Percentiles rank a stretch among this genome's conserved stretches.
Evolutionary conservation across 2,329 filamentous ascomycete species (phyloP).

Genomic region (Cercospora zeae-maydis): DNA sequence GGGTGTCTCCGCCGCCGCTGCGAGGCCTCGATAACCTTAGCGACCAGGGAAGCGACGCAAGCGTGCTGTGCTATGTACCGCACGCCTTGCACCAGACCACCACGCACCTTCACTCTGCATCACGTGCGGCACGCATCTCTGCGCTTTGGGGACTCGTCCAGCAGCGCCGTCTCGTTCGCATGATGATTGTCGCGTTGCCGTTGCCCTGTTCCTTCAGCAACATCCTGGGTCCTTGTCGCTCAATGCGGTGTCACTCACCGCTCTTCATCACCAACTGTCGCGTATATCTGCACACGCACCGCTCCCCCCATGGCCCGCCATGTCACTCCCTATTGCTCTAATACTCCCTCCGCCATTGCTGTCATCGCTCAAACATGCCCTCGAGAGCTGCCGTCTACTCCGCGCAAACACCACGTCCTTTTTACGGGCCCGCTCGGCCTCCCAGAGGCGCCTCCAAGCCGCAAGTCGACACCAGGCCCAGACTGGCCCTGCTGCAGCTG

Average conservation of each 20-base stretch:
- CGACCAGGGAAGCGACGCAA: background rate
- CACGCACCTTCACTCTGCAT: conserved; percentile 7
- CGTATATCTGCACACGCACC: conserved; percentile 7
- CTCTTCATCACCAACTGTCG: conserved; percentile 4
- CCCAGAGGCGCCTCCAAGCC: background rate
- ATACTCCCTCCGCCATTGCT: conserved; percentile 2
- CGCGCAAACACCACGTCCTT: conserved; percentile 12
- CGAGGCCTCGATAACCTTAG: background rate
- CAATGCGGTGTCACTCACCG: conserved; percentile 20
- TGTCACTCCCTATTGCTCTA: conserved; percentile 4
- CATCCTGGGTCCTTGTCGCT: conserved; percentile 15
- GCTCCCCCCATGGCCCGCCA: conserved; percentile 1
- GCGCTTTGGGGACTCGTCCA: conserved; percentile 9
- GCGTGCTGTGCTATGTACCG: background rate
- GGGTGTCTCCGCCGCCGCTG: background rate
- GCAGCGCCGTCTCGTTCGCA: background rate
- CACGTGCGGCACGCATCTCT: conserved; percentile 16
- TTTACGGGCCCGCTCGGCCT: conserved; percentile 16
- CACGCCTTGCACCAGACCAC: conserved; percentile 4
- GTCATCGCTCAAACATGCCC: conserved; percentile 14
- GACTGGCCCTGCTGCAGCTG: conserved; percentile 22
- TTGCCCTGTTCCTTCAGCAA: conserved; percentile 3
- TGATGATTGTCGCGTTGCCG: background rate
- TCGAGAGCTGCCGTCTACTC: conserved; percentile 17
- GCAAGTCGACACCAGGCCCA: conserved; percentile 2